These are phyloP conservation scores for Sungouiella thailandica DNA, from an alignment of 805 yeast genomes.

Conservation along the genomic window DNA sequence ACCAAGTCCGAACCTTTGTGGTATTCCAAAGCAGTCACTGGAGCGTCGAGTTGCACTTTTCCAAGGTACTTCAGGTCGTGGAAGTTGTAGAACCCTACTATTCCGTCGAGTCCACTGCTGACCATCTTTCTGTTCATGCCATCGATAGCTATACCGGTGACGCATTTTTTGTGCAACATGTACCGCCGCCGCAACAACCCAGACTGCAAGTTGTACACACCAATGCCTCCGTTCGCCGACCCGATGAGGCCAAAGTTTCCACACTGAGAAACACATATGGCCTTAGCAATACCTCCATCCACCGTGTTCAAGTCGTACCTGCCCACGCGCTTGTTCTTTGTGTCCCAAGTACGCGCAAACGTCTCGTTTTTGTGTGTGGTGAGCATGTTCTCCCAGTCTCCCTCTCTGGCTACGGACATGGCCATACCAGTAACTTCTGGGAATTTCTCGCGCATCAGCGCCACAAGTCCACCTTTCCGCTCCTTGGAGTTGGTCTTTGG, in stretches of 20 bases:
- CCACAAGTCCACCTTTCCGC: slow-evolving; percentile 52
- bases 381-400: slow-evolving; percentile 90
- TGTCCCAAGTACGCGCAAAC: slow-evolving; percentile 89
- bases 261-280: slow-evolving; percentile 81
- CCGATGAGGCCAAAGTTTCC: slow-evolving; percentile 95
- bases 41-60: slow-evolving; percentile 63
- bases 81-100: slow-evolving; percentile 83
- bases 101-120: slow-evolving; percentile 83
- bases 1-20: slow-evolving; percentile 80
- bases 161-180: slow-evolving; percentile 67
- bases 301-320: slow-evolving; percentile 62
- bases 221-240: slow-evolving; percentile 78
- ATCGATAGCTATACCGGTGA: slow-evolving; percentile 85
- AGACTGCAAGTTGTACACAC: slow-evolving; percentile 85
- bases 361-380: slow-evolving; percentile 83
- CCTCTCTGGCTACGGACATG: slow-evolving; percentile 68
- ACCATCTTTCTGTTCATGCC: slow-evolving; percentile 88
- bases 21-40: slow-evolving; percentile 71
- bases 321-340: slow-evolving; percentile 74
- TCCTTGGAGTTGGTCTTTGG: slow-evolving; percentile 29
- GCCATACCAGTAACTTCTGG: slow-evolving; percentile 72
- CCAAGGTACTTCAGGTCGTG: slow-evolving; percentile 63
- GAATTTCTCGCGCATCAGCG: slow-evolving; percentile 59
- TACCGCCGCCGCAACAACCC: slow-evolving; percentile 75
- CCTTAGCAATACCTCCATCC: slow-evolving; percentile 73